These are phyloP conservation scores for Nicotiana rustica DNA, from an alignment of 305 asterid genomes.

Conservation along the genomic window DNA sequence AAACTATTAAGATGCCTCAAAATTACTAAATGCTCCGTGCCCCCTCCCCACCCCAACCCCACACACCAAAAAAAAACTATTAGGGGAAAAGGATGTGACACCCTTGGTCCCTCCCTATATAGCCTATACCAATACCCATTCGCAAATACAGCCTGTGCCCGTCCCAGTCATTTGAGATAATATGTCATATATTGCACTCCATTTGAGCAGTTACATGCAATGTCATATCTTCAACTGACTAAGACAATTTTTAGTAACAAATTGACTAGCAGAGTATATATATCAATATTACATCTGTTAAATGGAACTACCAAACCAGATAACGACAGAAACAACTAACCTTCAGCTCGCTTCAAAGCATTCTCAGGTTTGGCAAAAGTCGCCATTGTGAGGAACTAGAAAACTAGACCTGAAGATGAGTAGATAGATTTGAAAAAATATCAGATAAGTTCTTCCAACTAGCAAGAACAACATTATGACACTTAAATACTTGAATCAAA, in stretches of 20 bases:
- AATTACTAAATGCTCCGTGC: neutral
- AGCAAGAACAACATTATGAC: constrained; percentile 9
- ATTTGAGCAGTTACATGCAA: neutral
- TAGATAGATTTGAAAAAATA: neutral
- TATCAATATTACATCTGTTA: neutral
- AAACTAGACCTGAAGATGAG: constrained; percentile 24
- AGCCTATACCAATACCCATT: neutral
- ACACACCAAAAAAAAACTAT: neutral
- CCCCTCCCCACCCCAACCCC: neutral
- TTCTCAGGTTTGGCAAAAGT: constrained; percentile 50
- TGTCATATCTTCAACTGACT: neutral
- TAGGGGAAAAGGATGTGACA: neutral
- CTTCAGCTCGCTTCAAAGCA: constrained; percentile 56
- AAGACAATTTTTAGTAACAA: neutral
- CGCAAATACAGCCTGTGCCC: neutral
- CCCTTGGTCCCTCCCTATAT: neutral
- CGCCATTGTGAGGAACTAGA: constrained; percentile 38
- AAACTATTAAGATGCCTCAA: constrained; percentile 8
- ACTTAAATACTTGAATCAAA: neutral
- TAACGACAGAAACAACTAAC: constrained; percentile 31
- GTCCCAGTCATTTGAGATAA: neutral
- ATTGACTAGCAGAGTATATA: neutral
- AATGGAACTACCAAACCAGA: neutral
- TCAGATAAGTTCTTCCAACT: constrained; percentile 13
- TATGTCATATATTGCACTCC: neutral